Evolutionary conservation across 169 alveolate species (phyloP).

Genomic region (Perkinsus olseni): DNA sequence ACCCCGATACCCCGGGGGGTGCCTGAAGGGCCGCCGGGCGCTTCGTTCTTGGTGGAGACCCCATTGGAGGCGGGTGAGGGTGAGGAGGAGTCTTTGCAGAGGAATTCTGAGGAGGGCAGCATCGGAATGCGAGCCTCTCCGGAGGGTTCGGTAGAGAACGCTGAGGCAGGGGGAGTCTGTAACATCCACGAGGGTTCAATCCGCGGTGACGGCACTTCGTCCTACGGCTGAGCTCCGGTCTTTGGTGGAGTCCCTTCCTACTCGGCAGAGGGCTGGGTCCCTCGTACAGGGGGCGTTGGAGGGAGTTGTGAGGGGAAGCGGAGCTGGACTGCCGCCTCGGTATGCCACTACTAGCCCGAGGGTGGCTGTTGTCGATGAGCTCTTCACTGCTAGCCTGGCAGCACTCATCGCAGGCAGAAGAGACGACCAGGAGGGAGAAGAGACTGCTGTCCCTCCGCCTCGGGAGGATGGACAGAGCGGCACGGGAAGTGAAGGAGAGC

Average conservation of each 20-base stretch:
- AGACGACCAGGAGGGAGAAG: neutral
- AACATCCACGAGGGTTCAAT: neutral
- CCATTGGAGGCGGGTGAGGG: neutral
- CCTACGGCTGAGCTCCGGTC: neutral
- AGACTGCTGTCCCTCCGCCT: neutral
- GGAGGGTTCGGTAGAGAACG: neutral
- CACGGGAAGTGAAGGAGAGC: neutral
- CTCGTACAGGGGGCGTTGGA: neutral
- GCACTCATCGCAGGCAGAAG: no score
- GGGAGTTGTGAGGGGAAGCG: neutral
- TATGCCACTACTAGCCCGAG: neutral
- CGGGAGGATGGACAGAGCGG: neutral
- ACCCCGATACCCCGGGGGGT: no score
- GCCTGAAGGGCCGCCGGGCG: no score
- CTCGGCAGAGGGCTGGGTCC: neutral
- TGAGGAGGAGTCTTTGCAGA: neutral
- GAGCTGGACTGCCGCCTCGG: neutral
- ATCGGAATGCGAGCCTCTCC: neutral
- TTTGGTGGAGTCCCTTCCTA: neutral
- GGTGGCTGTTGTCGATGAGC: neutral
- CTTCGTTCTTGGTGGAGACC: no score
- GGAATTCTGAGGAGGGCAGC: neutral
- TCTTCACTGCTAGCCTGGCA: neutral
- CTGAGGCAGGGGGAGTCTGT: neutral
- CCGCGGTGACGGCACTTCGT: neutral